A percentile compares a stretch with the other conserved stretches of the same genome.
Conservation (phyloP, 257 asterid genomes). For the Jasminum sambac region DNA sequence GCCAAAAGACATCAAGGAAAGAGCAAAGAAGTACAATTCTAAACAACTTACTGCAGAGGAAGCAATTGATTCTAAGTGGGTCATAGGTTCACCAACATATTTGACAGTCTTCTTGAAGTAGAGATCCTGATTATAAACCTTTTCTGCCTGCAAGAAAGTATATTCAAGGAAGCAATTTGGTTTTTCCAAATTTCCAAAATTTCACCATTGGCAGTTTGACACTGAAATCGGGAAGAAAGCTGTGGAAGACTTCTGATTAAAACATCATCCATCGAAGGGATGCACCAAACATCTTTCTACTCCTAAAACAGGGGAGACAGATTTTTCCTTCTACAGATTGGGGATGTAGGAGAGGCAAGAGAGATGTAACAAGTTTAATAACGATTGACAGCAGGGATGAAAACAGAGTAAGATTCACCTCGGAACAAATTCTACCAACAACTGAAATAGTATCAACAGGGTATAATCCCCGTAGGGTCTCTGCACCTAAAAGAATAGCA, state of each 20-base stretch:
- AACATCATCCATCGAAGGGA: not conserved
- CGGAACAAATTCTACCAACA: constrained; percentile 76
- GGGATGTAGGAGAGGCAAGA: not conserved
- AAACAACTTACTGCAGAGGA: constrained; percentile 68
- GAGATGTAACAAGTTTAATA: not conserved
- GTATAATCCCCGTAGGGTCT: constrained; percentile 56
- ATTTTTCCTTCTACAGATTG: not conserved
- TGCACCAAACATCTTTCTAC: not conserved
- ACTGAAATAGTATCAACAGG: constrained; percentile 63
- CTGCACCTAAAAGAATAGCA: constrained; percentile 68
- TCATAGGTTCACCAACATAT: constrained; percentile 80
- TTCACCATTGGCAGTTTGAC: not conserved
- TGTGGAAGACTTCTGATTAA: not conserved
- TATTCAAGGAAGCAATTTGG: not conserved
- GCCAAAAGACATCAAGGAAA: not conserved
- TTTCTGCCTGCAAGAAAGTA: constrained; percentile 68
- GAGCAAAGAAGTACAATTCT: not conserved
- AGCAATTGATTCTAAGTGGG: constrained; percentile 87
- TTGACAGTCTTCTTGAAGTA: constrained; percentile 78
- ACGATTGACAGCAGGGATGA: constrained; percentile 4
- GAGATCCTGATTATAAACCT: constrained; percentile 77
- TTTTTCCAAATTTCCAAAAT: not conserved
- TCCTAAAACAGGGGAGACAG: not conserved
- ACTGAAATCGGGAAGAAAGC: not conserved
- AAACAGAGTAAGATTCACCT: constrained; percentile 33